phyloP scores from a whole-genome alignment of 2,329 filamentous ascomycete genomes.

The Thermoascus crustaceus region DNA sequence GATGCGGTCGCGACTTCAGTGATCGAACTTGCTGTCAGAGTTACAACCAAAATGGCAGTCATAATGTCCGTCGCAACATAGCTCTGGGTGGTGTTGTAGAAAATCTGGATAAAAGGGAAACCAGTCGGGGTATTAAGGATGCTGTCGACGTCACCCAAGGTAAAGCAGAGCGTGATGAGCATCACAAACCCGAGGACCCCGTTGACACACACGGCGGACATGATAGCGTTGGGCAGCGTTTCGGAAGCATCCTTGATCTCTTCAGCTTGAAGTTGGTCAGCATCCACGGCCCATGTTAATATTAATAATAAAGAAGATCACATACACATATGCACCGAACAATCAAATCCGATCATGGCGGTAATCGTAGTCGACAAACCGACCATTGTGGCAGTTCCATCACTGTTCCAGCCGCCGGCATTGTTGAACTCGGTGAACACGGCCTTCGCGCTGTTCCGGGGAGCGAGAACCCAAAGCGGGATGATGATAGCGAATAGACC shows the following conservation, averaged over 20 bases:
- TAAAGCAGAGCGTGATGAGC: slow-evolving; percentile 49
- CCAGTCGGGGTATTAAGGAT: slow-evolving; percentile 40
- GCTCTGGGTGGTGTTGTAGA: slow-evolving; percentile 44
- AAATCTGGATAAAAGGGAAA: slow-evolving; percentile 54
- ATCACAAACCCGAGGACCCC: slow-evolving; percentile 48
- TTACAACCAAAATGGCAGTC: slow-evolving; percentile 42
- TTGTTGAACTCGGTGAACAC: slow-evolving; percentile 37
- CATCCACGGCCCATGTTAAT: slow-evolving; percentile 8
- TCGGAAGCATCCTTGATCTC: slow-evolving; percentile 41
- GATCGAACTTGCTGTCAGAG: slow-evolving; percentile 43
- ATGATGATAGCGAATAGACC: slow-evolving; percentile 38
- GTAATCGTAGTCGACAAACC: slow-evolving; percentile 34
- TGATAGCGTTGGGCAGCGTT: slow-evolving; percentile 45
- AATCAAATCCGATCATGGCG: slow-evolving; percentile 31
- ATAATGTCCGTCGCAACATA: slow-evolving; percentile 44
- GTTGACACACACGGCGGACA: slow-evolving; percentile 44
- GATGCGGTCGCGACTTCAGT: slow-evolving; percentile 51
- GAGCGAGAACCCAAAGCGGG: slow-evolving; percentile 35
- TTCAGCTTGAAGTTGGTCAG: slow-evolving; percentile 21
- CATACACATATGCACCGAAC: slow-evolving; percentile 38
- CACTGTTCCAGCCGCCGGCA: slow-evolving; percentile 32
- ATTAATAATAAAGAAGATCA: neutral
- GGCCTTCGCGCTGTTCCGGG: slow-evolving; percentile 25
- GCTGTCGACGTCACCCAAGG: slow-evolving; percentile 41
- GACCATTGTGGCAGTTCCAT: slow-evolving; percentile 32